phyloP scores from a whole-genome alignment of 805 yeast genomes.

The Myxozyma sirexii region DNA sequence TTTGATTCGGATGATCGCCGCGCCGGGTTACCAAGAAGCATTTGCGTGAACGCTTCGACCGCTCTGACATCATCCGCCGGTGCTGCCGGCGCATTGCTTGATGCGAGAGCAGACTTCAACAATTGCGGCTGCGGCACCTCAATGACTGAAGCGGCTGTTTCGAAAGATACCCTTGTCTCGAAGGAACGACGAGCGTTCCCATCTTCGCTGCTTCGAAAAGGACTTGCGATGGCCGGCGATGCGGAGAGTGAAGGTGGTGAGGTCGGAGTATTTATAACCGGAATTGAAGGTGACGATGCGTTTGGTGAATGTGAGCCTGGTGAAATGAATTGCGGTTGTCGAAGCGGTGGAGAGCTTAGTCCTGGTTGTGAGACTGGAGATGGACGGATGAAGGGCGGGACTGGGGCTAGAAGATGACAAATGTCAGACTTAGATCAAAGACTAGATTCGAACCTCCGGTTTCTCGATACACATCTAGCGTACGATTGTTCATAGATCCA shows the following conservation, averaged over 20 bases:
- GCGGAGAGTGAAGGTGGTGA: background rate
- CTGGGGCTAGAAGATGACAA: too few relatives aligned
- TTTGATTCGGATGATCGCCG: background rate
- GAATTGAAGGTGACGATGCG: background rate
- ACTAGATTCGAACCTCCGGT: background rate
- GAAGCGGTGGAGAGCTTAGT: too few relatives aligned
- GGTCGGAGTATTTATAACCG: background rate
- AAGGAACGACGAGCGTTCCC: background rate
- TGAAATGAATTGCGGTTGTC: too few relatives aligned
- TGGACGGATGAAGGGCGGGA: background rate
- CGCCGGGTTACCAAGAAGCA: constrained; percentile 21
- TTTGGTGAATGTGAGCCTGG: too few relatives aligned
- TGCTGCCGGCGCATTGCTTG: background rate
- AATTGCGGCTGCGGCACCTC: background rate
- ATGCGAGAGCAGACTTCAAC: constrained; percentile 2
- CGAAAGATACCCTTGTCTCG: background rate
- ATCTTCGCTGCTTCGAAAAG: background rate
- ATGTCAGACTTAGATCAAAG: background rate
- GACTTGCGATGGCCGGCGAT: background rate
- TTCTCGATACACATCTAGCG: too few relatives aligned
- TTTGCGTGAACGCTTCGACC: constrained; percentile 32
- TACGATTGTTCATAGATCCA: too few relatives aligned
- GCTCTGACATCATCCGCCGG: constrained; percentile 13
- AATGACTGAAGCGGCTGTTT: background rate
- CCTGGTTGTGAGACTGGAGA: background rate